Conservation (phyloP, 805 yeast species). For the Schizosaccharomyces japonicus region DNA sequence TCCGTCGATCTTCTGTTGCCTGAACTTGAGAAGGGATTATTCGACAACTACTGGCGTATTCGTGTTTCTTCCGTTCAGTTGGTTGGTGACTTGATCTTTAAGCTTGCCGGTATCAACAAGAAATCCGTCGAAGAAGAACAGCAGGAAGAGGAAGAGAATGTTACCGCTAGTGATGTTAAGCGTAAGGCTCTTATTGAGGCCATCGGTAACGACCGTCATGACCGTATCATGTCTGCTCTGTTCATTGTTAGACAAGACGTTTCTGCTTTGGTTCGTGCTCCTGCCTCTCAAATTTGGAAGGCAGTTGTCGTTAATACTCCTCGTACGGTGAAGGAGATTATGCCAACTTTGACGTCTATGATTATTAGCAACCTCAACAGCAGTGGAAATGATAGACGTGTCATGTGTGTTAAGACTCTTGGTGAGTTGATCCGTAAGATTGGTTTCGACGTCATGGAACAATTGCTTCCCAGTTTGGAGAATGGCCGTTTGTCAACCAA, state of each 20-base stretch:
- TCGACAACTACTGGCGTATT: constrained; percentile 62
- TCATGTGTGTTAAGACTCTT: constrained; percentile 75
- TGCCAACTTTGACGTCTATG: constrained; percentile 58
- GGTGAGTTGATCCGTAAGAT: constrained; percentile 90
- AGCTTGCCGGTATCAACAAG: constrained; percentile 65
- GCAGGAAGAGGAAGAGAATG: constrained; percentile 20
- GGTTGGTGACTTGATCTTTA: constrained; percentile 83
- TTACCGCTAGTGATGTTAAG: constrained; percentile 21
- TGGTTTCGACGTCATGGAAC: constrained; percentile 65
- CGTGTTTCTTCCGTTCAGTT: constrained; percentile 84
- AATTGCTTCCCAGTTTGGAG: constrained; percentile 64
- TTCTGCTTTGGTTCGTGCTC: constrained; percentile 63
- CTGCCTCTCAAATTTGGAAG: constrained; percentile 89
- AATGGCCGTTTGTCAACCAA: constrained; percentile 26
- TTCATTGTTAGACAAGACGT: constrained; percentile 87
- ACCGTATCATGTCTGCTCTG: constrained; percentile 58
- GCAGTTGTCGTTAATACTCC: constrained; percentile 91
- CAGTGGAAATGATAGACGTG: constrained; percentile 52
- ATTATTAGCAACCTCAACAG: constrained; percentile 68
- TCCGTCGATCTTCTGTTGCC: constrained; percentile 87
- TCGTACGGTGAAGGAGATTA: constrained; percentile 70
- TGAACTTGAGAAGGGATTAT: constrained; percentile 72
- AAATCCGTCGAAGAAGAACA: constrained; percentile 24
- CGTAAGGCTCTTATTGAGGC: constrained; percentile 45
- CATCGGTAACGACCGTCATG: constrained; percentile 73